Conservation (phyloP, 2,329 filamentous ascomycete genomes). For the Aureobasidium sp. region DNA sequence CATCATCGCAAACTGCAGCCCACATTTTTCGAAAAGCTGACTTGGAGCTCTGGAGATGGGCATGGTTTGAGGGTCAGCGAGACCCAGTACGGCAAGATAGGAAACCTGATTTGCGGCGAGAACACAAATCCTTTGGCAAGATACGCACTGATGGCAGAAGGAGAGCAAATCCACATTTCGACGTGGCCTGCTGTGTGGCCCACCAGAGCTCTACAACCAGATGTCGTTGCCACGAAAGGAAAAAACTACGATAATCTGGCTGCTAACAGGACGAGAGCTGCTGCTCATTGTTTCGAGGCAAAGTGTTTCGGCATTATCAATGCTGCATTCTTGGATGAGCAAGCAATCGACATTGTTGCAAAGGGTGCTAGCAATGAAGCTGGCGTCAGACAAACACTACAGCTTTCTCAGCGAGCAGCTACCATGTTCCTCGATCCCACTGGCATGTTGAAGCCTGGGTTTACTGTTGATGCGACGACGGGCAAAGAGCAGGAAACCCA, state of each 20-base stretch:
- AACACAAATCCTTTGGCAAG: conserved; percentile 50
- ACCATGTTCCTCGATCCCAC: conserved; percentile 46
- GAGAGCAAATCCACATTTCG: conserved; percentile 48
- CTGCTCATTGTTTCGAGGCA: conserved; percentile 50
- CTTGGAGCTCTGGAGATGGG: conserved; percentile 46
- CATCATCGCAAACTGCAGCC: conserved; percentile 49
- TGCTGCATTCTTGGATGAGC: conserved; percentile 34
- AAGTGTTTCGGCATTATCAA: conserved; percentile 49
- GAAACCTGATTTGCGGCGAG: conserved; percentile 47
- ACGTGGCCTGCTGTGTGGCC: conserved; percentile 50
- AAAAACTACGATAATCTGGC: conserved; percentile 47
- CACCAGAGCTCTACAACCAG: conserved; percentile 23
- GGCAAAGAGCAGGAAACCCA: conserved; percentile 23
- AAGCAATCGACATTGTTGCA: conserved; percentile 28
- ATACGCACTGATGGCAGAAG: conserved; percentile 46
- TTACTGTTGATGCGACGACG: conserved; percentile 22
- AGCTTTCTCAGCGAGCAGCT: conserved; percentile 34
- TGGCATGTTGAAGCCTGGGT: conserved; percentile 33
- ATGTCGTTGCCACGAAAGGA: neutral
- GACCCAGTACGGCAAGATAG: conserved; percentile 39
- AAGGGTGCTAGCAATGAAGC: conserved; percentile 23
- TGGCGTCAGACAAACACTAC: conserved; percentile 26
- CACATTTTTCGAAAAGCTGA: conserved; percentile 50
- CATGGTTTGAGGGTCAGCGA: conserved; percentile 40
- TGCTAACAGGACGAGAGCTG: conserved; percentile 44